Percentiles rank a stretch among this genome's conserved stretches.
Conservation (phyloP, 768 basidiomycete genomes). For the Fistulinella prunicolor region DNA sequence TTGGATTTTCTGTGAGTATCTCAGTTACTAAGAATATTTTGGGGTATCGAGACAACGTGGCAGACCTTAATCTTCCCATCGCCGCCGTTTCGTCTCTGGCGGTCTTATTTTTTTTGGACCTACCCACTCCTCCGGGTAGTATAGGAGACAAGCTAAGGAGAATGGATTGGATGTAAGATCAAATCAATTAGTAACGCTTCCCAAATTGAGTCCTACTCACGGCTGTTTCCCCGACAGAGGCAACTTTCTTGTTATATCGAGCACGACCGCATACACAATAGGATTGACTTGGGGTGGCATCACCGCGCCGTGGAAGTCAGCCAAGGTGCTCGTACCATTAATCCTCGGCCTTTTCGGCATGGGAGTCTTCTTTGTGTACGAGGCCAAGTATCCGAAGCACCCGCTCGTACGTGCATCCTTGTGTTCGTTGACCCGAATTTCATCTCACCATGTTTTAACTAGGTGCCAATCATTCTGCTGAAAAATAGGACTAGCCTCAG, state of each 20-base stretch:
- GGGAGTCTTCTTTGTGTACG: constrained; percentile 38
- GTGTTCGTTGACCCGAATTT: background rate
- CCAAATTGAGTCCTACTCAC: background rate
- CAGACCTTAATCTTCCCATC: constrained; percentile 43
- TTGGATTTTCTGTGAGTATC: constrained; percentile 38
- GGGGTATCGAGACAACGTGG: background rate
- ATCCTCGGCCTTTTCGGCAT: constrained; percentile 41
- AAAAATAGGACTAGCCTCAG: constrained; percentile 30
- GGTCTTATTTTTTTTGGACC: constrained; percentile 31
- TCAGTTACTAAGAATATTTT: background rate
- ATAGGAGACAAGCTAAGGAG: constrained; percentile 34
- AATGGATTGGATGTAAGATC: constrained; percentile 42
- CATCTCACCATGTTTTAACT: background rate
- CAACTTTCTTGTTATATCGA: constrained; percentile 39
- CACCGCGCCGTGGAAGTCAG: constrained; percentile 41
- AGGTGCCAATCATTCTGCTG: constrained; percentile 19
- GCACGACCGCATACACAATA: constrained; percentile 35
- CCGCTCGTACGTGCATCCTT: constrained; percentile 28
- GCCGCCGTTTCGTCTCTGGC: constrained; percentile 27
- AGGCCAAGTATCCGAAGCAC: constrained; percentile 27
- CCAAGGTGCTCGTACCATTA: constrained; percentile 41
- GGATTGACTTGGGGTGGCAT: constrained; percentile 51
- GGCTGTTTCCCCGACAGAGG: constrained; percentile 28
- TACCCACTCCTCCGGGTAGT: constrained; percentile 34
- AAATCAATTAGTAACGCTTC: background rate